phyloP scores from a whole-genome alignment of 2,329 filamentous ascomycete genomes.

The Fonsecaea pedrosoi region DNA sequence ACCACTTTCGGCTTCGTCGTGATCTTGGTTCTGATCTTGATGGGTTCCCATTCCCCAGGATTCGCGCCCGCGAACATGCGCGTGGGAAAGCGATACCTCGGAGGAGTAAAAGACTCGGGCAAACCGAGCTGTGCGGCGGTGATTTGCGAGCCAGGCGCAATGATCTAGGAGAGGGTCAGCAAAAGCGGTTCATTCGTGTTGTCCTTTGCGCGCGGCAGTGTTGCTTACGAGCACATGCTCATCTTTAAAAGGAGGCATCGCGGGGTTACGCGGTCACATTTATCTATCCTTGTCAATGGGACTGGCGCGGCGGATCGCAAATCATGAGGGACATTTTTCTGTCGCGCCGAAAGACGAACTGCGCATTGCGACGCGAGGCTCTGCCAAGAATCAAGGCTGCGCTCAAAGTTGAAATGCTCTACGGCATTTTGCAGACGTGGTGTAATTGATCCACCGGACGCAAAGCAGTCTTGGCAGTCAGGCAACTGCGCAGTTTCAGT shows the following conservation, averaged over 20 bases:
- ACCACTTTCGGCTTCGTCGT: constrained; percentile 41
- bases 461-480: too few species aligned
- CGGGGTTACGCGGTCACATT: constrained; percentile 16
- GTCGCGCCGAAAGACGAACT: background rate
- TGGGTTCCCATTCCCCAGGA: constrained; percentile 79
- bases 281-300: constrained; percentile 15
- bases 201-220: background rate
- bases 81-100: constrained; percentile 83
- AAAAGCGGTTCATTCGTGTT: background rate
- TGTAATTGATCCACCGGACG: background rate
- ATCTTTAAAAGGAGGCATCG: constrained; percentile 60
- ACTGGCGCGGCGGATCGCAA: constrained; percentile 4
- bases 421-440: background rate
- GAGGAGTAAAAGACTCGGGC: constrained; percentile 87
- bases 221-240: constrained; percentile 58
- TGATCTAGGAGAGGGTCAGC: constrained; percentile 48
- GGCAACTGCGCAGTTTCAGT: too few species aligned
- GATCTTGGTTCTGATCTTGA: constrained; percentile 70
- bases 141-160: constrained; percentile 76
- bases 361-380: constrained; percentile 7
- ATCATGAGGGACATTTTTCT: constrained; percentile 2
- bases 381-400: background rate
- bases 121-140: constrained; percentile 91
- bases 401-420: background rate
- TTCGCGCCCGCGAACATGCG: constrained; percentile 89